Evolutionary conservation across 768 basidiomycete genomes (phyloP).

Genomic region (Tricholoma saponaceum): DNA sequence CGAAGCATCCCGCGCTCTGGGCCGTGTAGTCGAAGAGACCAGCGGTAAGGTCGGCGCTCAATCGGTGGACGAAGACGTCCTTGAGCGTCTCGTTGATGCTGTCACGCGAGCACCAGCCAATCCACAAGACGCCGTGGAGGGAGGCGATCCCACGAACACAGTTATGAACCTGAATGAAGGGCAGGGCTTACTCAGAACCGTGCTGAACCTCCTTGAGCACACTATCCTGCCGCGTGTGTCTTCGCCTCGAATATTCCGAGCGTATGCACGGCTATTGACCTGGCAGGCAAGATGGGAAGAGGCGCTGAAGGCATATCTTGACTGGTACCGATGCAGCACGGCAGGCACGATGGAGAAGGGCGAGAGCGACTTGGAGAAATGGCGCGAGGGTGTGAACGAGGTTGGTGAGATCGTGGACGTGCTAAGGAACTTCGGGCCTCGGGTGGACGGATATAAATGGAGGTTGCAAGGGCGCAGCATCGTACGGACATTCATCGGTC

Average conservation of each 20-base stretch:
- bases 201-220: constrained; percentile 69
- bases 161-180: constrained; percentile 54
- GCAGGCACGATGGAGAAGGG: constrained; percentile 61
- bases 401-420: constrained; percentile 84
- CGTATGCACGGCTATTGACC: constrained; percentile 77
- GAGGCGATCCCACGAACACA: neutral
- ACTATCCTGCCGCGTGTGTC: constrained; percentile 83
- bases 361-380: constrained; percentile 62
- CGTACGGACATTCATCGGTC: constrained; percentile 83
- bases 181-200: constrained; percentile 59
- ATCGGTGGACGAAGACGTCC: constrained; percentile 79
- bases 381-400: constrained; percentile 73
- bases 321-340: constrained; percentile 73
- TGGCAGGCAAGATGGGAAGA: constrained; percentile 73
- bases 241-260: constrained; percentile 72
- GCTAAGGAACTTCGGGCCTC: constrained; percentile 78
- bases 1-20: constrained; percentile 82
- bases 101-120: constrained; percentile 57
- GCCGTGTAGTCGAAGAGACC: constrained; percentile 78
- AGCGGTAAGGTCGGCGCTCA: constrained; percentile 43
- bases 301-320: constrained; percentile 77
- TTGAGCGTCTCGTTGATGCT: constrained; percentile 86
- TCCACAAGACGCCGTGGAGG: constrained; percentile 31
- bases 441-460: constrained; percentile 64
- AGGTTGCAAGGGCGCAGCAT: constrained; percentile 82